Conservation (phyloP, 2,329 filamentous ascomycete genomes). For the Clathrospora elynae region DNA sequence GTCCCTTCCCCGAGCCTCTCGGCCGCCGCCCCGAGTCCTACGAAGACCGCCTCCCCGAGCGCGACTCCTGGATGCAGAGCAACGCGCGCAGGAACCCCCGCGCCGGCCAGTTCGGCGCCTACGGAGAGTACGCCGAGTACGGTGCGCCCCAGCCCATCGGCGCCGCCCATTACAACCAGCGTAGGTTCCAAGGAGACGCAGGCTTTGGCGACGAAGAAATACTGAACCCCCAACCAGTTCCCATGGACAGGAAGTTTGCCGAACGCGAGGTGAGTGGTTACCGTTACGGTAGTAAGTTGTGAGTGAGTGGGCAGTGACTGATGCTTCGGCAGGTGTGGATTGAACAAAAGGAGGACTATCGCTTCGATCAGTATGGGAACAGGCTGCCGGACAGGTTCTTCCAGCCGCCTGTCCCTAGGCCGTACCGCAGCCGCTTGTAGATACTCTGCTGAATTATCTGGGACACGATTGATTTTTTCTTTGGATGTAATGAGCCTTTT, state of each 20-base stretch:
- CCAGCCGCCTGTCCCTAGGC: constrained; percentile 28
- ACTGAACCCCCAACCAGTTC: constrained; percentile 47
- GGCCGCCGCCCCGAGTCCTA: constrained; percentile 43
- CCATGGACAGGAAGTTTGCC: constrained; percentile 32
- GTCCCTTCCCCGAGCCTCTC: constrained; percentile 28
- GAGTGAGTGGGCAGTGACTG: constrained; percentile 14
- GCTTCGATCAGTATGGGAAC: constrained; percentile 45
- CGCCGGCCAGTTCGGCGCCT: constrained; percentile 22
- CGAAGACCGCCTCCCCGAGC: constrained; percentile 45
- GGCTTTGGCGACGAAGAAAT: constrained; percentile 46
- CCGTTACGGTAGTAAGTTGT: constrained; percentile 16
- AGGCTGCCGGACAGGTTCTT: constrained; percentile 39
- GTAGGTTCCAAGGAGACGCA: constrained; percentile 43
- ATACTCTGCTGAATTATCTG: constrained; percentile 9
- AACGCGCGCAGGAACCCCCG: constrained; percentile 17
- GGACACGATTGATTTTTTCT: constrained; percentile 13
- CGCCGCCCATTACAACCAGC: constrained; percentile 38
- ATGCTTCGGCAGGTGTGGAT: constrained; percentile 38
- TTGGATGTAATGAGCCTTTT: constrained; percentile 14
- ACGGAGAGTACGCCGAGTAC: constrained; percentile 40
- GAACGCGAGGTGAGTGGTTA: constrained; percentile 43
- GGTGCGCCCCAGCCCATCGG: constrained; percentile 39
- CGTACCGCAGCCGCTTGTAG: constrained; percentile 38
- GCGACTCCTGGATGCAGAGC: constrained; percentile 44
- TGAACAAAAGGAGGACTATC: constrained; percentile 45